Base-by-base conservation (phyloP, 2,329 filamentous ascomycete species). In the Paracamarosporium sp. region DNA sequence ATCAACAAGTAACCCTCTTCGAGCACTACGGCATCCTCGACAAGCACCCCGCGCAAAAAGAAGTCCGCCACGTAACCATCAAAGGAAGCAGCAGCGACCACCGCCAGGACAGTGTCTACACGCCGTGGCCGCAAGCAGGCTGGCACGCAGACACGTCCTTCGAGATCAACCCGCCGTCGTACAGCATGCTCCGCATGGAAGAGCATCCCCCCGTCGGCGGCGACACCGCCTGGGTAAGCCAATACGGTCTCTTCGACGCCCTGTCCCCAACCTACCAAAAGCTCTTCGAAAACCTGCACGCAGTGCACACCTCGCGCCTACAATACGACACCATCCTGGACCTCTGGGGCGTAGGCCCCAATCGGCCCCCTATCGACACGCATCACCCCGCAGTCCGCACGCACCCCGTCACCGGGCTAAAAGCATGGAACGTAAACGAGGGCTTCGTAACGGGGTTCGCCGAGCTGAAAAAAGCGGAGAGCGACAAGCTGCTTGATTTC, bases 361-460 rank as follows among this genome's bases (percentile, higher is more conserved):
- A 60, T 50, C 47, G 59, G 2, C 73, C 79, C 8, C 81, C 81
- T 0, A 78, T 83, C 53, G 81, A 82, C 51, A 78, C 78, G 0
- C 80, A 82, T 54, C 81, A 83, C 55, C 81, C 81, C 1, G 80
- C 80, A 2, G 80, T 84, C 1, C 67, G 81, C 17, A 82, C 81
- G 0, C 81, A 84, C 60, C 81, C 82, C 0, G 82, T 83, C 5
- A 82, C 81, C 0, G 77, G 78, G 0, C 67, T 82, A n/a, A 82
- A 81, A 57, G 77, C 78, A 0, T 63, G 83, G 4, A 81, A 64
- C 28, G 54, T 60, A 3, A 64, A 55, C 56, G 74, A 75, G 1
- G 81, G 79, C 0, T 84, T 83, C 45, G 80, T 82, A 0, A 81
- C 79, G 9, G 79, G 77, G 0, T 82, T 85, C 59, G 81, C 80